These are phyloP conservation scores for Juncus inflexus DNA, from an alignment of 176 grass and related monocot species.

Conservation along the genomic window DNA sequence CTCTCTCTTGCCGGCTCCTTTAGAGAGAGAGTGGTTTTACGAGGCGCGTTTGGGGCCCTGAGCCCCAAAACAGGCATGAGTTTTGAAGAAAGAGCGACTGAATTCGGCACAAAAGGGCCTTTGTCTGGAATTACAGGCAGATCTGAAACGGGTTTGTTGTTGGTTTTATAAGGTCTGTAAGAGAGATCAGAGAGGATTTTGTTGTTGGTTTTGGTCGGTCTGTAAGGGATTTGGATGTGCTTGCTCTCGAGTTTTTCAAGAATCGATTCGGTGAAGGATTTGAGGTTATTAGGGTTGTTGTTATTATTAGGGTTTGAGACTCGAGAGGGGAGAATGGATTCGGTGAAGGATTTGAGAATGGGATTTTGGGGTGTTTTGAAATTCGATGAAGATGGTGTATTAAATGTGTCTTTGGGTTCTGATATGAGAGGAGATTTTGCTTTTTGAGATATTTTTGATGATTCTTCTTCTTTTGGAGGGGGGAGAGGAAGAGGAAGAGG, in stretches of 20 bases:
- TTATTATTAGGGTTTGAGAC: neutral
- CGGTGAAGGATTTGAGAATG: neutral
- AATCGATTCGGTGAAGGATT: slow-evolving; percentile 10
- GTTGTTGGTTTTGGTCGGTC: slow-evolving; percentile 15
- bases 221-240: neutral
- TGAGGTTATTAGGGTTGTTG: neutral
- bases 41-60: slow-evolving; percentile 77
- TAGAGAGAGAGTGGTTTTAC: slow-evolving; percentile 11
- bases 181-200: slow-evolving; percentile 14
- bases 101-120: slow-evolving; percentile 40
- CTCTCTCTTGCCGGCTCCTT: slow-evolving; percentile 13
- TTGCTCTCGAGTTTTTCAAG: slow-evolving; percentile 6
- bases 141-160: slow-evolving; percentile 18
- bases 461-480: neutral
- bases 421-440: neutral
- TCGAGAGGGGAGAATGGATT: neutral
- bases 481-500: neutral
- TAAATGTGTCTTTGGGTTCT: neutral
- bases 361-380: neutral
- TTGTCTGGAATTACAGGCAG: slow-evolving; percentile 19
- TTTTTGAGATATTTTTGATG: no score
- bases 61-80: slow-evolving; percentile 72
- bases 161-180: slow-evolving; percentile 2
- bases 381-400: neutral
- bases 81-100: slow-evolving; percentile 34